Percentiles rank a stretch among this genome's conserved stretches.
Conservation (phyloP, 2,329 filamentous ascomycete genomes). For the Penicillium hordei region DNA sequence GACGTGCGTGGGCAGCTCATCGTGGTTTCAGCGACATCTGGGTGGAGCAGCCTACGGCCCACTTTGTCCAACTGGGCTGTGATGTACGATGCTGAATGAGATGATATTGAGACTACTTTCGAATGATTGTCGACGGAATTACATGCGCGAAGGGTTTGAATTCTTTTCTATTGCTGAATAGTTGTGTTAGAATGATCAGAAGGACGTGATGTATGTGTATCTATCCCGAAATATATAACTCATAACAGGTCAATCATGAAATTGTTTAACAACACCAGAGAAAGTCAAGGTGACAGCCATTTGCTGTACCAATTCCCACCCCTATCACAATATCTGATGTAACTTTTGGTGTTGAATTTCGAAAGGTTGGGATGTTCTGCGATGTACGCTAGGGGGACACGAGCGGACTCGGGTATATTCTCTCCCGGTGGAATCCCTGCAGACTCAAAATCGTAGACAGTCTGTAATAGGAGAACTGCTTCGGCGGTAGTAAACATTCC, state of each 20-base stretch:
- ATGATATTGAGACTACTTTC: neutral
- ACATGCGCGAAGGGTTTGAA: neutral
- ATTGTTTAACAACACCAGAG: neutral
- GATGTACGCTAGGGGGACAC: conserved; percentile 15
- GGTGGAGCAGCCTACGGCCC: conserved; percentile 6
- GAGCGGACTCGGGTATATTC: neutral
- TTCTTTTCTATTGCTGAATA: neutral
- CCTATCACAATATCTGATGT: neutral
- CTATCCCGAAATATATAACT: neutral
- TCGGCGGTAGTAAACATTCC: neutral
- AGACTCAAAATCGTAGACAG: conserved; percentile 2
- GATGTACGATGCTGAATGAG: neutral
- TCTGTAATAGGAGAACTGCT: neutral
- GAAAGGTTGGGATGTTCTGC: conserved; percentile 1
- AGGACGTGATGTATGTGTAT: neutral
- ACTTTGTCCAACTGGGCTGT: conserved; percentile 4
- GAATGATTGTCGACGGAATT: neutral
- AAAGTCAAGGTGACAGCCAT: neutral
- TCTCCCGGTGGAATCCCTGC: neutral
- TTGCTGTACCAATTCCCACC: conserved; percentile 2
- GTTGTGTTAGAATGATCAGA: neutral
- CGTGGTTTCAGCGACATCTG: neutral
- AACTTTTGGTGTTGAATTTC: neutral
- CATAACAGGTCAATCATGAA: neutral
- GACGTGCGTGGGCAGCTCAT: neutral